Percentiles rank a stretch among this genome's conserved stretches.
These are phyloP conservation scores for Ustilago xerochloae DNA, from an alignment of 1,284 basidiomycete genomes.

Conservation along the genomic window DNA sequence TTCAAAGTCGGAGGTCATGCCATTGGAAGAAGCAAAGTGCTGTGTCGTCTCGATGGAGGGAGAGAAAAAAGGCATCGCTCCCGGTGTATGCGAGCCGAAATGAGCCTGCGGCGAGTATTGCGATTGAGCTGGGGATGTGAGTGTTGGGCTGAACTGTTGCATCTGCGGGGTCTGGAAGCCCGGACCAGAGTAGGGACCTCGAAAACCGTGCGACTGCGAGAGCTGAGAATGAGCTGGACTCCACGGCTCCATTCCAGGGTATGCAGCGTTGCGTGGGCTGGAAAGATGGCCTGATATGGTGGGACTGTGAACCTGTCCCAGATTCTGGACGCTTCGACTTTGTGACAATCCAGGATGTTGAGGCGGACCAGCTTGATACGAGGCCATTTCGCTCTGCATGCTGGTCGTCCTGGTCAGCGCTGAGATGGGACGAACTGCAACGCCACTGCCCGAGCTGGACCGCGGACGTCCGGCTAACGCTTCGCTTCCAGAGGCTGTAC, in stretches of 20 bases:
- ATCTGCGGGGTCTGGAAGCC: constrained; percentile 46
- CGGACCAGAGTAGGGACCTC: constrained; percentile 31
- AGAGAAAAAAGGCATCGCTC: constrained; percentile 41
- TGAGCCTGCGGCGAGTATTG: constrained; percentile 49
- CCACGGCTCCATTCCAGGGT: constrained; percentile 32
- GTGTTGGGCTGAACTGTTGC: constrained; percentile 43
- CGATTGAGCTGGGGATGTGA: constrained; percentile 46
- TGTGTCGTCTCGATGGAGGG: constrained; percentile 33
- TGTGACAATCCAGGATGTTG: constrained; percentile 33
- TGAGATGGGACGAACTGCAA: constrained; percentile 23
- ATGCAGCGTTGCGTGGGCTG: constrained; percentile 27
- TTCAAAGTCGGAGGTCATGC: constrained; percentile 32
- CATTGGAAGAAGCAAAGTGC: constrained; percentile 22
- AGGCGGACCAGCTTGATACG: constrained; percentile 13
- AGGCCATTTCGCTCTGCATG: constrained; percentile 42
- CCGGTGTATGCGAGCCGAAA: constrained; percentile 29
- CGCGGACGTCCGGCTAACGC: constrained; percentile 20
- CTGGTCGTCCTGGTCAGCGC: constrained; percentile 41
- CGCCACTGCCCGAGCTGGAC: constrained; percentile 34
- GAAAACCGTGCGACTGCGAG: constrained; percentile 22
- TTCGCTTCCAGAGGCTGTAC: constrained; percentile 23
- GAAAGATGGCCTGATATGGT: constrained; percentile 24
- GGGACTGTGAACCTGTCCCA: constrained; percentile 34
- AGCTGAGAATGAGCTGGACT: constrained; percentile 37
- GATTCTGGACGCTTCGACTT: constrained; percentile 41